Conservation (phyloP, 1,284 basidiomycete species). For the Gymnopus androsaceus region DNA sequence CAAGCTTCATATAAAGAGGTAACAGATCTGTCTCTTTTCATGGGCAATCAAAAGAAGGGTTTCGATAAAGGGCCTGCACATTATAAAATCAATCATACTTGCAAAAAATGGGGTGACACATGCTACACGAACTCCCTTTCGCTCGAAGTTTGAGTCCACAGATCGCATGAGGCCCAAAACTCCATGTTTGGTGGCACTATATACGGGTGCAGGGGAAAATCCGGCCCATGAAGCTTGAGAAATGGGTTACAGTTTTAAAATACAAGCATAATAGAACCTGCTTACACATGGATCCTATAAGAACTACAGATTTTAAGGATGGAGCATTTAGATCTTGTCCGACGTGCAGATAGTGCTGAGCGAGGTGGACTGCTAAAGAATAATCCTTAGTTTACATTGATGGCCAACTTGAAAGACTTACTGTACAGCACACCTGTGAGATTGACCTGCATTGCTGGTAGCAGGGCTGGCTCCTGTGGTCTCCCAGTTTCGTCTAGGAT, state of each 20-base stretch:
- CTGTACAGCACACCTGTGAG: conserved; percentile 53
- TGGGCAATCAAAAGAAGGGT: neutral
- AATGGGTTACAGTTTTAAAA: neutral
- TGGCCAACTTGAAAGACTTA: conserved; percentile 25
- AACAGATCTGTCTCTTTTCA: conserved; percentile 50
- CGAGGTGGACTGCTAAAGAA: conserved; percentile 47
- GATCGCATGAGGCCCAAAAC: conserved; percentile 57
- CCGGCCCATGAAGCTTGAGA: conserved; percentile 50
- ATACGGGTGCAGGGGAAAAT: conserved; percentile 46
- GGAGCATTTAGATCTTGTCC: conserved; percentile 31
- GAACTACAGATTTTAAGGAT: conserved; percentile 49
- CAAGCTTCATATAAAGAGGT: conserved; percentile 37
- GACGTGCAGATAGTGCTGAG: conserved; percentile 48
- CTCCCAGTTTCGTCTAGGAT: conserved; percentile 38
- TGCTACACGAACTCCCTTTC: conserved; percentile 46
- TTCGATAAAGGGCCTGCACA: neutral
- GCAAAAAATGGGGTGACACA: conserved; percentile 58
- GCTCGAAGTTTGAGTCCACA: conserved; percentile 37
- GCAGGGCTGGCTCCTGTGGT: conserved; percentile 34
- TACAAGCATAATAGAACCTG: neutral
- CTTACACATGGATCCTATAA: conserved; percentile 59
- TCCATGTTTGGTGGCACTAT: conserved; percentile 54
- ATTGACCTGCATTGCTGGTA: conserved; percentile 55
- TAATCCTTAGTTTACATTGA: neutral
- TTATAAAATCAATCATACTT: conserved; percentile 31